Percentiles rank a stretch among this genome's conserved stretches.
These are phyloP conservation scores for Trametes maxima DNA, from an alignment of 768 basidiomycete species.

Conservation along the genomic window DNA sequence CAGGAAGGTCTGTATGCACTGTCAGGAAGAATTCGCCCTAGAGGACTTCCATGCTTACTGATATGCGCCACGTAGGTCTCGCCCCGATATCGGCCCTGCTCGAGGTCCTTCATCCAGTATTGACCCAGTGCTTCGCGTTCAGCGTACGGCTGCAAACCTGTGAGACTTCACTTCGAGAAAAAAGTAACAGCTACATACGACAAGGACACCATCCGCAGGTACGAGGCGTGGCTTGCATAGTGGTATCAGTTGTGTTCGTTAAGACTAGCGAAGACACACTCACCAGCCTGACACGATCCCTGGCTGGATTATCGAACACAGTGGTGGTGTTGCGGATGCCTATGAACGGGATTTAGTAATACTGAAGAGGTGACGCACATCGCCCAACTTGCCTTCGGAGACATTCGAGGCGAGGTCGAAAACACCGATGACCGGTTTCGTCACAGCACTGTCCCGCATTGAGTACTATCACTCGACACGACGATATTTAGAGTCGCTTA, in stretches of 20 bases:
- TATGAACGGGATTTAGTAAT: conserved; percentile 29
- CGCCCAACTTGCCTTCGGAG: conserved; percentile 66
- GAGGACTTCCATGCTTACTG: conserved; percentile 48
- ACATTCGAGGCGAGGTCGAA: conserved; percentile 96
- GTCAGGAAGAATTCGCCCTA: conserved; percentile 13
- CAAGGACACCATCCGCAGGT: conserved; percentile 83
- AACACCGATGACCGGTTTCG: conserved; percentile 95
- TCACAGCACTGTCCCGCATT: conserved; percentile 64
- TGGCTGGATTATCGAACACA: conserved; percentile 89
- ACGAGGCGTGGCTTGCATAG: conserved; percentile 76
- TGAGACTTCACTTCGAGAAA: not conserved
- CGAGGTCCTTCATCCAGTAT: conserved; percentile 95
- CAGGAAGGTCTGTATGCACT: conserved; percentile 60
- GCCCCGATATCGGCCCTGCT: conserved; percentile 81
- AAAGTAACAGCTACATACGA: conserved; percentile 51
- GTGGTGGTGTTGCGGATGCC: conserved; percentile 98
- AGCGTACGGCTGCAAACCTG: conserved; percentile 72
- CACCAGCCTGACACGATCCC: conserved; percentile 84
- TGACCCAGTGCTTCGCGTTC: conserved; percentile 91
- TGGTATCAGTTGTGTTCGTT: conserved; percentile 10
- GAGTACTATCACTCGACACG: not conserved
- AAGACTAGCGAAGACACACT: conserved; percentile 28
- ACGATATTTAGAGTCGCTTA: conserved; percentile 34
- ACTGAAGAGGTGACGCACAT: not conserved
- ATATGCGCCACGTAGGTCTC: conserved; percentile 93